Percentiles rank a stretch among this genome's conserved stretches.
phyloP scores from a whole-genome alignment of 768 basidiomycete genomes.

The Tylopilus rubrobrunneus region DNA sequence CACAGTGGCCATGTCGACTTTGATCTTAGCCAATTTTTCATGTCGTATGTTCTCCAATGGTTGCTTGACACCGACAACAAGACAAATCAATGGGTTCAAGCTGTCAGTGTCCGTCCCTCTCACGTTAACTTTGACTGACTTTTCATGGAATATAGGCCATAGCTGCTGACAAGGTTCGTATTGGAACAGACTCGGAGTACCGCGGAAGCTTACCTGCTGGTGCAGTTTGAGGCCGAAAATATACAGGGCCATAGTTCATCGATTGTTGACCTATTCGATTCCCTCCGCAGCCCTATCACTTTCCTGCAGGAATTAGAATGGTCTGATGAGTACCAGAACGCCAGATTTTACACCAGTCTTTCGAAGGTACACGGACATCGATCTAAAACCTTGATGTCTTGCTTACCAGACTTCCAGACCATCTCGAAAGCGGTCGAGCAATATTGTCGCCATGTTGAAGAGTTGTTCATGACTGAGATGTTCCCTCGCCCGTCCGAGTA shows the following conservation, averaged over 20 bases:
- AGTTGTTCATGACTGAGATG: slow-evolving; percentile 93
- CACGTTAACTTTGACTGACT: slow-evolving; percentile 4
- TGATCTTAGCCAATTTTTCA: slow-evolving; percentile 75
- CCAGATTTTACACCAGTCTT: slow-evolving; percentile 83
- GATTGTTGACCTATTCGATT: slow-evolving; percentile 94
- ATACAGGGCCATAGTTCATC: slow-evolving; percentile 90
- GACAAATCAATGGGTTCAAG: slow-evolving; percentile 92
- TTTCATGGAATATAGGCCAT: slow-evolving; percentile 54
- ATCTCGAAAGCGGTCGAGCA: slow-evolving; percentile 89
- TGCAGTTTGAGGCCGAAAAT: slow-evolving; percentile 77
- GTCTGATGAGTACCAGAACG: slow-evolving; percentile 87
- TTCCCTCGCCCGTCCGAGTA: slow-evolving; percentile 79
- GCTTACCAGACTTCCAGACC: slow-evolving; percentile 47
- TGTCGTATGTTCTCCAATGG: slow-evolving; percentile 87
- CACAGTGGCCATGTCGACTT: slow-evolving; percentile 57
- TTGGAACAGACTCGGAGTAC: background rate
- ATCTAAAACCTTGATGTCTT: background rate
- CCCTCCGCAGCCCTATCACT: slow-evolving; percentile 82
- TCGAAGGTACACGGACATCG: slow-evolving; percentile 59
- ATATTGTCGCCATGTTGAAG: slow-evolving; percentile 85
- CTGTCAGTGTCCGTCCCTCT: slow-evolving; percentile 50
- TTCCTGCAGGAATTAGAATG: slow-evolving; percentile 89
- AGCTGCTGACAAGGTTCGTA: slow-evolving; percentile 69
- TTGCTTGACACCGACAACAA: slow-evolving; percentile 82
- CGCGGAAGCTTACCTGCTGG: slow-evolving; percentile 1